phyloP scores from a whole-genome alignment of 768 basidiomycete genomes.

The Boletus subcaerulescens region DNA sequence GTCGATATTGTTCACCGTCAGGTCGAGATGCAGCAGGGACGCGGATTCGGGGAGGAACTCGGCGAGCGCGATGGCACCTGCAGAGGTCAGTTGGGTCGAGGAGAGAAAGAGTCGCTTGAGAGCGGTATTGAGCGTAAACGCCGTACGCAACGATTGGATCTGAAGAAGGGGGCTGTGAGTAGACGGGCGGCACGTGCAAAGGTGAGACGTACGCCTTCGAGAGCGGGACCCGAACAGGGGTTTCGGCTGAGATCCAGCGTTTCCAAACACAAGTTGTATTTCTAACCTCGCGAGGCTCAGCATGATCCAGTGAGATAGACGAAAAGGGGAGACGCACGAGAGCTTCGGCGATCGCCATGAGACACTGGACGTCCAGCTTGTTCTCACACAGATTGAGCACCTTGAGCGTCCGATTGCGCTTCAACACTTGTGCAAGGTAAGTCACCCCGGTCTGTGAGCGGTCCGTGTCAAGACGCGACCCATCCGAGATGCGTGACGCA shows the following conservation, averaged over 20 bases:
- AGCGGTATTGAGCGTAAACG: constrained; percentile 88
- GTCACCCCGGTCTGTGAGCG: constrained; percentile 61
- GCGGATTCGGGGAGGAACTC: constrained; percentile 93
- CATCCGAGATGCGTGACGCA: background rate
- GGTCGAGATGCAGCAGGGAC: constrained; percentile 86
- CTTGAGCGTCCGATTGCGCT: constrained; percentile 92
- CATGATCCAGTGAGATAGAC: background rate
- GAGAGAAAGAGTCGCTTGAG: constrained; percentile 92
- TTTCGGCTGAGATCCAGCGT: constrained; percentile 93
- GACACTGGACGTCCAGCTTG: constrained; percentile 79
- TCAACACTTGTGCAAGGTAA: constrained; percentile 93
- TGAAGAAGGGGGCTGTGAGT: constrained; percentile 22
- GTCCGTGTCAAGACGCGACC: background rate
- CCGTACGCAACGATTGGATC: constrained; percentile 86
- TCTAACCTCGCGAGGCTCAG: constrained; percentile 43
- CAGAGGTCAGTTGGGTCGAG: constrained; percentile 71
- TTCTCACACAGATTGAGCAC: constrained; percentile 94
- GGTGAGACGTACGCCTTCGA: constrained; percentile 75
- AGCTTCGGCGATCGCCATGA: constrained; percentile 83
- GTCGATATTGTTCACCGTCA: constrained; percentile 80
- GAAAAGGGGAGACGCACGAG: constrained; percentile 50
- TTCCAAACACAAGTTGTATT: constrained; percentile 92
- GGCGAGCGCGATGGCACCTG: constrained; percentile 91
- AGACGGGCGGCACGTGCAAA: background rate
- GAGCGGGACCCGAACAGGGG: constrained; percentile 83